Conservation (phyloP, 2,329 filamentous ascomycete species). For the Trichoderma oligosporum region DNA sequence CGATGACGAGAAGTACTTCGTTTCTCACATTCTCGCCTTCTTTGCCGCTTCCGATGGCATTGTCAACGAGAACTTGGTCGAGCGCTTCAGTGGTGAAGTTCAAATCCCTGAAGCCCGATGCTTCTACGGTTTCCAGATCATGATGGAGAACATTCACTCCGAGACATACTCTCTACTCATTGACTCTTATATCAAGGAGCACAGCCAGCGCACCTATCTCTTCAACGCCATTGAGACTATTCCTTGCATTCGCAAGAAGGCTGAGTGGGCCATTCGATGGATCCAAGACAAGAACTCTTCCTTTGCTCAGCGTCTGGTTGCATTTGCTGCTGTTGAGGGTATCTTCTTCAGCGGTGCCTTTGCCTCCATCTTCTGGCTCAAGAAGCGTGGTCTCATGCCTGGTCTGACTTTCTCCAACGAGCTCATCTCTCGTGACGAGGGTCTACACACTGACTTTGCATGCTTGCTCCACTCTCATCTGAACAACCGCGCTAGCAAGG, state of each 20-base stretch:
- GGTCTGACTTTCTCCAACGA: conserved; percentile 99
- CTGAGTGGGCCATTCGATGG: conserved; percentile 95
- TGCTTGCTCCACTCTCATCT: conserved; percentile 97
- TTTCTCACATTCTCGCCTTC: conserved; percentile 98
- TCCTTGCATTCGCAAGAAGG: conserved; percentile 97
- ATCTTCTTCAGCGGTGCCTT: conserved; percentile 99
- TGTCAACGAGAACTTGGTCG: conserved; percentile 98
- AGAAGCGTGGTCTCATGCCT: conserved; percentile 99
- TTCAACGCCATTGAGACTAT: conserved; percentile 99
- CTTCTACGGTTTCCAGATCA: conserved; percentile 99
- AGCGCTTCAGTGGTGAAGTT: conserved; percentile 95
- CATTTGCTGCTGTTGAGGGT: conserved; percentile 95
- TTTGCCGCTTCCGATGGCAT: conserved; percentile 98
- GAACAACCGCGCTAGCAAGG: conserved; percentile 80
- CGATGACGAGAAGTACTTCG: conserved; percentile 96
- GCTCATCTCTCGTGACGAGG: conserved; percentile 98
- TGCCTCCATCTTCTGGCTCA: conserved; percentile 99
- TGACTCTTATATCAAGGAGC: conserved; percentile 99
- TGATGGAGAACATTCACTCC: conserved; percentile 99
- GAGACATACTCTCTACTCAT: conserved; percentile 99
- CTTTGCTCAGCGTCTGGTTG: conserved; percentile 91
- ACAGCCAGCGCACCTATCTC: conserved; percentile 85
- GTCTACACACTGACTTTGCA: conserved; percentile 98
- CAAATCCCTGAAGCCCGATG: conserved; percentile 97
- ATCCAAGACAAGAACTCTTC: conserved; percentile 91